phyloP scores from a whole-genome alignment of 805 yeast genomes.

The Saturnispora serradocipensis region DNA sequence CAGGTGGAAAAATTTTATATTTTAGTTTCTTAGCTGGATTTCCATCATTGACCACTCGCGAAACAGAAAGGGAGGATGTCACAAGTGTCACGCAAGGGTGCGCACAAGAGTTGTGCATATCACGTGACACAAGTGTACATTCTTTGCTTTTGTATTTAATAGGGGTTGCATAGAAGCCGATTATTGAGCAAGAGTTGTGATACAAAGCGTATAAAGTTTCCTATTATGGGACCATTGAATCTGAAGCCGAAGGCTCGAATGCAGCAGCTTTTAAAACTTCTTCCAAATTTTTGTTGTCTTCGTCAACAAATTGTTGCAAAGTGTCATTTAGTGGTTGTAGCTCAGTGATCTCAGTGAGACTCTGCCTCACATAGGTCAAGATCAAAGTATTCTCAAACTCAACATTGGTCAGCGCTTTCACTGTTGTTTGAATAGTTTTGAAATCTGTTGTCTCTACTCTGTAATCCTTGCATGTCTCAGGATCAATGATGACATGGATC shows the following conservation, averaged over 20 bases:
- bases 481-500: slow-evolving; percentile 24
- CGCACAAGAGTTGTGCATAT: background rate
- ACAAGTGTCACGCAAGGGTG: background rate
- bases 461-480: slow-evolving; percentile 23
- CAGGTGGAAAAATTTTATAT: background rate
- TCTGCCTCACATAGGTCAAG: slow-evolving; percentile 27
- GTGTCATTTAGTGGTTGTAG: slow-evolving; percentile 16
- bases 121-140: background rate
- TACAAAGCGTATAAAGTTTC: background rate
- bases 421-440: slow-evolving; percentile 19
- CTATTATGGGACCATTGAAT: background rate
- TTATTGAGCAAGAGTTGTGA: background rate
- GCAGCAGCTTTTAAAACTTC: slow-evolving; percentile 1
- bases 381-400: slow-evolving; percentile 27
- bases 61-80: background rate
- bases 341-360: slow-evolving; percentile 15
- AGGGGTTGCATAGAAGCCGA: too few relatives aligned
- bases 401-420: slow-evolving; percentile 15
- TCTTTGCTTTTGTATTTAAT: background rate
- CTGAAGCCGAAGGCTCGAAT: background rate
- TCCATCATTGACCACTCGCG: background rate
- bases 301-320: slow-evolving; percentile 24
- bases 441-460: slow-evolving; percentile 17
- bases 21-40: background rate
- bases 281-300: slow-evolving; percentile 23